These are phyloP conservation scores for Pythium scleroteichum DNA, from an alignment of 352 stramenopile species.

Conservation along the genomic window DNA sequence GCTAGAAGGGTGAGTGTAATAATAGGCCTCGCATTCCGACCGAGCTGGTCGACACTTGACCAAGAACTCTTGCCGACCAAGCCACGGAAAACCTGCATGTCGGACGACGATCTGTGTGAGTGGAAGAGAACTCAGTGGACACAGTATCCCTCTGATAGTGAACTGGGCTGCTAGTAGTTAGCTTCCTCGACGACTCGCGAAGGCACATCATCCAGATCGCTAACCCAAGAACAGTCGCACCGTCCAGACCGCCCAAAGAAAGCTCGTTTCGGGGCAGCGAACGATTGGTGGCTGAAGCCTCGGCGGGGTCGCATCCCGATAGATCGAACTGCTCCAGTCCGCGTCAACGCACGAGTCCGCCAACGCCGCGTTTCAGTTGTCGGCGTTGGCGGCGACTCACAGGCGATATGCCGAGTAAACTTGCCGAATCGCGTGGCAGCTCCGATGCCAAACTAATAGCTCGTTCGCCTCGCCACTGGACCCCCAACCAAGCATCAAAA, in stretches of 20 bases:
- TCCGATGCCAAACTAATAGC: background rate
- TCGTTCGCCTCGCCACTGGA: background rate
- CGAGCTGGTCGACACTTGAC: no score
- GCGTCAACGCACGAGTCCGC: conserved; percentile 9
- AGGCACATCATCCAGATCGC: no score
- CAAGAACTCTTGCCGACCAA: no score
- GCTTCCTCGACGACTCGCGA: background rate
- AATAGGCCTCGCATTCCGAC: no score
- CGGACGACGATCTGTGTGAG: no score
- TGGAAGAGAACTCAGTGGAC: no score
- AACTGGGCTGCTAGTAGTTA: background rate
- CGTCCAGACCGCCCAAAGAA: background rate
- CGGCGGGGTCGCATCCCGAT: background rate
- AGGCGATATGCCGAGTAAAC: conserved; percentile 18
- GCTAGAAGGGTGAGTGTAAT: no score
- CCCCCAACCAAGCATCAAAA: background rate
- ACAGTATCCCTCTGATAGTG: background rate
- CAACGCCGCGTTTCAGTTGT: conserved; percentile 35
- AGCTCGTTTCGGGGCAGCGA: background rate
- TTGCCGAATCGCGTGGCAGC: background rate
- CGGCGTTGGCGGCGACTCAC: conserved; percentile 42
- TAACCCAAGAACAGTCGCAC: background rate
- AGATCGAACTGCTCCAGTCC: background rate
- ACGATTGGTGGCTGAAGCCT: background rate
- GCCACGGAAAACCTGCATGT: no score